Percentiles rank a stretch among this genome's conserved stretches.
Evolutionary conservation across 768 basidiomycete species (phyloP).

Genomic region (Xanthoconium purpureum): DNA sequence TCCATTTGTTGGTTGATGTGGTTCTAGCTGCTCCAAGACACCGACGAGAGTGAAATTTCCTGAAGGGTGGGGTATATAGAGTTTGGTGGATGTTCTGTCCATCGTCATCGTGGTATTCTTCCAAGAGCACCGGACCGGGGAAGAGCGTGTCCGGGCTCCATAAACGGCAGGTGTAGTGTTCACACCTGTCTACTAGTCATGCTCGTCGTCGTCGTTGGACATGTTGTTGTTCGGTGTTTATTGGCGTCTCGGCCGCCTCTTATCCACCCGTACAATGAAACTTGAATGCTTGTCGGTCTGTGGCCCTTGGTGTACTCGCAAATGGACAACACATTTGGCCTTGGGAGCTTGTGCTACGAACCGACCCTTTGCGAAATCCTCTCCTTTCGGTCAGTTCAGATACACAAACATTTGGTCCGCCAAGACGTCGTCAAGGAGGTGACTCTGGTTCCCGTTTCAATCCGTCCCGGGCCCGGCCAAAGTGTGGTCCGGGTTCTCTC

Average conservation of each 20-base stretch:
- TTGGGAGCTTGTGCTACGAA: conserved; percentile 41
- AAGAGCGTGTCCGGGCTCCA: not conserved
- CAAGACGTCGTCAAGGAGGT: conserved; percentile 10
- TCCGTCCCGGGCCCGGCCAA: not conserved
- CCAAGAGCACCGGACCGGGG: not conserved
- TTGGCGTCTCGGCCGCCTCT: too few relatives aligned
- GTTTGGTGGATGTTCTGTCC: conserved; percentile 43
- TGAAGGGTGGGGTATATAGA: conserved; percentile 49
- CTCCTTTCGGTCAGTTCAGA: conserved; percentile 19
- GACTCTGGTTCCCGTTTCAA: conserved; percentile 9
- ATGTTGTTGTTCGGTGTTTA: too few relatives aligned
- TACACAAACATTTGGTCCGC: conserved; percentile 18
- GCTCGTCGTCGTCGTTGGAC: not conserved
- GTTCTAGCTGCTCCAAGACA: conserved; percentile 57
- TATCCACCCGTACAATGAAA: conserved; percentile 12
- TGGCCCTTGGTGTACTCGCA: conserved; percentile 4
- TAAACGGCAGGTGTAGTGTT: conserved; percentile 29
- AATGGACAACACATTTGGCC: conserved; percentile 72
- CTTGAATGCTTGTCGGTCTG: not conserved
- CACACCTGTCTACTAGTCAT: not conserved
- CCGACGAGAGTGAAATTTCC: conserved; percentile 53
- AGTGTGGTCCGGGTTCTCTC: conserved; percentile 21
- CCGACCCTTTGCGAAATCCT: conserved; percentile 19
- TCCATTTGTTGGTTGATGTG: conserved; percentile 49
- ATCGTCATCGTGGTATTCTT: conserved; percentile 17